Base-by-base conservation (phyloP, 169 alveolate species). In the Babesia bovis region DNA sequence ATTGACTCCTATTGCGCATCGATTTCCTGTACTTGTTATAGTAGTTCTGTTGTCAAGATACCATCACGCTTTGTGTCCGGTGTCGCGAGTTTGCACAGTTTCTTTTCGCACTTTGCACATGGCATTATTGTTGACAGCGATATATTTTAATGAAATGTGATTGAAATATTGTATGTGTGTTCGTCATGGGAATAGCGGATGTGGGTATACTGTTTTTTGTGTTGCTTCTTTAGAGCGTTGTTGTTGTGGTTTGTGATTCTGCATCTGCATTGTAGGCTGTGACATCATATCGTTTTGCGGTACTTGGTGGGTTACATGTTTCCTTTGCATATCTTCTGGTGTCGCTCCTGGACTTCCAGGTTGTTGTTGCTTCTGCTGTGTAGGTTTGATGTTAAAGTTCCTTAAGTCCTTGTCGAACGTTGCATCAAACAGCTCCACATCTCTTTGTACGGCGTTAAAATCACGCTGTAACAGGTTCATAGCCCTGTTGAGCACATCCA, bases 401-500 rank as follows among this genome's bases (percentile, higher is more conserved):
- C 35, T 77, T 38, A 77, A 40, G 51, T 66, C 68, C 51, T 53
- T 35, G 66, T 71, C 82, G 19, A 71, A 71, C 50, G 55, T 41
- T 45, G 49, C 68, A 25, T 78, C 83, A 28, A 78, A 60, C 51
- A 57, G 53, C n/a, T 78, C 73, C 36, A 57, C 33, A 65, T 52
- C 72, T 10, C 73, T 59, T 4, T 36, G 52, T 5, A 55, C 17
- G 35, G 41, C 74, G 21, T 74, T n/a, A 40, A 67, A 78, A 65
- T 91, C 96, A 53, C 87, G 70, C 44, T 83, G 85, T 9, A 93
- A 76, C 17, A 92, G 78, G 30, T 69, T 84, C 51, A 90, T 77
- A 3, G 96, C 92, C 68, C 85, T 90, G 67, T 89, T 85, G 4
- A 93, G 66, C n/a, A 90, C 90, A 36, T 71, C 88, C 19, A 90